Evolutionary conservation across 2,329 filamentous ascomycete genomes (phyloP).

Genomic region (Ascochyta clinopodiicola): DNA sequence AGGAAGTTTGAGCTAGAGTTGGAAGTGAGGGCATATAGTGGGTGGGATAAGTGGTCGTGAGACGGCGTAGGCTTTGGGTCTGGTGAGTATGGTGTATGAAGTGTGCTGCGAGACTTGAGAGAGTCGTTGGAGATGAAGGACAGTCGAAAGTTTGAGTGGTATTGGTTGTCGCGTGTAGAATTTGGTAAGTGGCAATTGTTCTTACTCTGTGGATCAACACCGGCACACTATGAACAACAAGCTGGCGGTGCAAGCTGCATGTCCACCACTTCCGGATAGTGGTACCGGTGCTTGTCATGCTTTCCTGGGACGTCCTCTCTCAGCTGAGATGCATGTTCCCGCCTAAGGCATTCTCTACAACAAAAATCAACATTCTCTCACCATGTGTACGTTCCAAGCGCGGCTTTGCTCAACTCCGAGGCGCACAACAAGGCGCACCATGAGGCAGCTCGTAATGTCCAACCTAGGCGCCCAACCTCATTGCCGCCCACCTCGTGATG

Average conservation of each 20-base stretch:
- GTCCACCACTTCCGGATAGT: too few relatives aligned
- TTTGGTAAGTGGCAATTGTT: too few relatives aligned
- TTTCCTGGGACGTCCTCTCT: too few relatives aligned
- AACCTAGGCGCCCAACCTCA: conserved; percentile 12
- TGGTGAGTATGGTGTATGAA: background rate
- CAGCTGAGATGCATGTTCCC: too few relatives aligned
- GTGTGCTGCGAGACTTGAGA: background rate
- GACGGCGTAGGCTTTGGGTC: background rate
- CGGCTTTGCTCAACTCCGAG: conserved; percentile 31
- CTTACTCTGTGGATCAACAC: too few relatives aligned
- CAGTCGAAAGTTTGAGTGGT: too few relatives aligned
- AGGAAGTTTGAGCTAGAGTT: background rate
- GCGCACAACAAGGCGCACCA: conserved; percentile 20
- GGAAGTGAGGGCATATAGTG: background rate
- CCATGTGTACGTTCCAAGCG: background rate
- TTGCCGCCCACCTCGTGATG: conserved; percentile 3
- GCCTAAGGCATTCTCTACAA: background rate
- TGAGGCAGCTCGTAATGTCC: conserved; percentile 16
- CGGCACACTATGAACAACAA: too few relatives aligned
- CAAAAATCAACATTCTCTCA: background rate
- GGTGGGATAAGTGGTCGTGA: background rate
- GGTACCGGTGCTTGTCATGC: too few relatives aligned
- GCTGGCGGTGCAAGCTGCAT: too few relatives aligned
- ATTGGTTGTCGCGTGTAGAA: too few relatives aligned
- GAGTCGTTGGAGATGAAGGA: background rate